Conservation (phyloP, 495 filamentous ascomycete species). For the Penicillium riverlandense region DNA sequence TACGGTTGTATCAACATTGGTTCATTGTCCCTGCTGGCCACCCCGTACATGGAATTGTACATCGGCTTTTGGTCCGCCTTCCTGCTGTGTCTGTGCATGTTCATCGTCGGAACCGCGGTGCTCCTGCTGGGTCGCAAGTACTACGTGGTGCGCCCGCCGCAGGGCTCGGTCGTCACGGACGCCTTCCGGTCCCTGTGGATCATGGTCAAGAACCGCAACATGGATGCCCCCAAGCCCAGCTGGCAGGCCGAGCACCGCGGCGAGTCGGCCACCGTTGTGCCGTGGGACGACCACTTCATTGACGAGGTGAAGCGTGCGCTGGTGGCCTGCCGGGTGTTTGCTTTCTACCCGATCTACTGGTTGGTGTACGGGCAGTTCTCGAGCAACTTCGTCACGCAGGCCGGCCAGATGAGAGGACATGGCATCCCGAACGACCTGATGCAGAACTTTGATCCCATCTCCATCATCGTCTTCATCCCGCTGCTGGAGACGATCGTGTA, state of each 20-base stretch:
- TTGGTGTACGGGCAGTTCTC: constrained; percentile 54
- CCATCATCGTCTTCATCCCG: constrained; percentile 66
- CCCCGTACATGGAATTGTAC: constrained; percentile 58
- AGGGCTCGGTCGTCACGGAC: constrained; percentile 55
- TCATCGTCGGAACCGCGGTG: constrained; percentile 44
- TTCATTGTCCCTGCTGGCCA: constrained; percentile 55
- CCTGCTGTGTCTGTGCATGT: constrained; percentile 59
- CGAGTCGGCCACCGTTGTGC: constrained; percentile 16
- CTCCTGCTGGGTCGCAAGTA: constrained; percentile 48
- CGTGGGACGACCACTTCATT: constrained; percentile 58
- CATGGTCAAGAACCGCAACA: constrained; percentile 45
- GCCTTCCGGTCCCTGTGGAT: constrained; percentile 56
- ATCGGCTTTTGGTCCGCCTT: constrained; percentile 72
- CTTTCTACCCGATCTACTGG: constrained; percentile 56
- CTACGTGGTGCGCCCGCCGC: constrained; percentile 57
- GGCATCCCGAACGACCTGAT: constrained; percentile 68
- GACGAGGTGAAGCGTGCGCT: constrained; percentile 56
- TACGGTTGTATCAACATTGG: constrained; percentile 77
- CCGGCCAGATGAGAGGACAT: constrained; percentile 46
- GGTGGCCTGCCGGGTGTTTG: constrained; percentile 53
- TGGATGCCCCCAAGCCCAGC: constrained; percentile 54
- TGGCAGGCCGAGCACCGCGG: constrained; percentile 44
- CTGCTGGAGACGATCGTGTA: constrained; percentile 62
- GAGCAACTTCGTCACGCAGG: constrained; percentile 52
- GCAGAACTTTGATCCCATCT: constrained; percentile 67